A percentile compares a stretch with the other conserved stretches of the same genome.
Conservation (phyloP, 176 grass and related monocot species). For the Aechmea fasciata region DNA sequence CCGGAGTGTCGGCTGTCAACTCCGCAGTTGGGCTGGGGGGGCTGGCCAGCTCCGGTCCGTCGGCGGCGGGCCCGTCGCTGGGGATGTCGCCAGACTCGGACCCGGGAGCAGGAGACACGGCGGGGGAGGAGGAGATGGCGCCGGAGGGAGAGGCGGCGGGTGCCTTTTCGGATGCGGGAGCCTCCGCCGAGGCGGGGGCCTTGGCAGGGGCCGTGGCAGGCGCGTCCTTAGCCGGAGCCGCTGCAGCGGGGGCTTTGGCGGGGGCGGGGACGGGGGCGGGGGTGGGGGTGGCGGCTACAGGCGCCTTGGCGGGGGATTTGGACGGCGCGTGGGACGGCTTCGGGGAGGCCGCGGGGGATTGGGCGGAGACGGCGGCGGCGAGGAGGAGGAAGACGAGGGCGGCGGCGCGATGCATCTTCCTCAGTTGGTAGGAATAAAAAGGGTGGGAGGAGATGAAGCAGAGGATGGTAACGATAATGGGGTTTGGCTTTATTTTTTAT, state of each 20-base stretch:
- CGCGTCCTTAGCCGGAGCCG: neutral
- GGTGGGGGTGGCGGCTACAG: neutral
- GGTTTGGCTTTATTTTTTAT: neutral
- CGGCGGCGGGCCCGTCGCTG: neutral
- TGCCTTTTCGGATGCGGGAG: neutral
- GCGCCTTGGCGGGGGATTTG: neutral
- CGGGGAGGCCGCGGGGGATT: neutral
- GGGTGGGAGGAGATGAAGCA: neutral
- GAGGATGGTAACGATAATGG: neutral
- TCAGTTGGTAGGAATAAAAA: too few species aligned
- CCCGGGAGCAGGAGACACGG: neutral
- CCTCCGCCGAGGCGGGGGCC: neutral
- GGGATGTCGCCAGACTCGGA: neutral
- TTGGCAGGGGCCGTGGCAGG: neutral
- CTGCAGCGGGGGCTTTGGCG: neutral
- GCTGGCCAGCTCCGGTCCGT: neutral
- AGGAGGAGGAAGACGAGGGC: constrained; percentile 2
- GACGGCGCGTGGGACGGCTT: neutral
- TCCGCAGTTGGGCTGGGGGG: neutral
- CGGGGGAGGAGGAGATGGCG: neutral
- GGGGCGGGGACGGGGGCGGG: neutral
- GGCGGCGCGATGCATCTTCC: neutral
- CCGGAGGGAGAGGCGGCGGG: neutral
- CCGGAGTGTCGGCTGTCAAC: neutral
- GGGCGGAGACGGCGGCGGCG: neutral